phyloP scores from a whole-genome alignment of 2,329 filamentous ascomycete genomes.

The Sclerotinia trifoliorum region DNA sequence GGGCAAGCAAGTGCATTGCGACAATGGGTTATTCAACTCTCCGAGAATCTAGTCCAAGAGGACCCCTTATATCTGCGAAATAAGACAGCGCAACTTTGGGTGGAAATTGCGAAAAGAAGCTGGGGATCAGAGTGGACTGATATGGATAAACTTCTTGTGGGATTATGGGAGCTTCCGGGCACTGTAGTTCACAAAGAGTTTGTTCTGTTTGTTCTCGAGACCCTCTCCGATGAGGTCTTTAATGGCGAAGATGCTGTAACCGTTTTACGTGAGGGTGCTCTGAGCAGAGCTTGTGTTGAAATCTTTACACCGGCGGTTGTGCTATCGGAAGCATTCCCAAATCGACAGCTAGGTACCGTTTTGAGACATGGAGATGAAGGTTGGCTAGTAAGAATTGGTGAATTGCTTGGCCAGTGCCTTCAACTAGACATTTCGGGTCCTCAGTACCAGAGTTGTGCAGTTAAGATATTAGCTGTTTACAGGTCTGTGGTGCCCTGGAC shows the following conservation, averaged over 20 bases:
- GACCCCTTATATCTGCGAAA: slow-evolving; percentile 85
- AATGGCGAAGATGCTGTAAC: slow-evolving; percentile 85
- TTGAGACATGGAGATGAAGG: slow-evolving; percentile 79
- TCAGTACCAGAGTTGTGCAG: slow-evolving; percentile 66
- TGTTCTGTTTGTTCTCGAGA: slow-evolving; percentile 85
- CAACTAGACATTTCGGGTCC: slow-evolving; percentile 62
- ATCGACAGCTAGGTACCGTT: slow-evolving; percentile 59
- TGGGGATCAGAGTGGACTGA: slow-evolving; percentile 94
- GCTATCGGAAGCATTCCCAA: slow-evolving; percentile 72
- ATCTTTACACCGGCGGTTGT: slow-evolving; percentile 82
- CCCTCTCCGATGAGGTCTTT: slow-evolving; percentile 91
- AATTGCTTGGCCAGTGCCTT: slow-evolving; percentile 72
- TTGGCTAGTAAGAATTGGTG: slow-evolving; percentile 77
- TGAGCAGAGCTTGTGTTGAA: slow-evolving; percentile 89
- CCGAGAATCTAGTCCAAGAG: slow-evolving; percentile 64
- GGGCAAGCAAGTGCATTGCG: slow-evolving; percentile 69
- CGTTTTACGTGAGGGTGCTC: slow-evolving; percentile 74
- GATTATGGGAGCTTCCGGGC: slow-evolving; percentile 73
- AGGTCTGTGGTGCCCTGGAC: slow-evolving; percentile 83
- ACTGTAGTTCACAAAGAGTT: slow-evolving; percentile 73
- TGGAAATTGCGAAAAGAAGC: slow-evolving; percentile 86
- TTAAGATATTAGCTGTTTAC: slow-evolving; percentile 75
- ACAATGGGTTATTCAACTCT: slow-evolving; percentile 75
- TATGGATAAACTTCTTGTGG: slow-evolving; percentile 82
- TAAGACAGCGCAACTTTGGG: slow-evolving; percentile 93